Evolutionary conservation across 305 asterid species (phyloP), one percentile per base, ranked within the genome.

Genomic region (Caryopteris hybrid): DNA sequence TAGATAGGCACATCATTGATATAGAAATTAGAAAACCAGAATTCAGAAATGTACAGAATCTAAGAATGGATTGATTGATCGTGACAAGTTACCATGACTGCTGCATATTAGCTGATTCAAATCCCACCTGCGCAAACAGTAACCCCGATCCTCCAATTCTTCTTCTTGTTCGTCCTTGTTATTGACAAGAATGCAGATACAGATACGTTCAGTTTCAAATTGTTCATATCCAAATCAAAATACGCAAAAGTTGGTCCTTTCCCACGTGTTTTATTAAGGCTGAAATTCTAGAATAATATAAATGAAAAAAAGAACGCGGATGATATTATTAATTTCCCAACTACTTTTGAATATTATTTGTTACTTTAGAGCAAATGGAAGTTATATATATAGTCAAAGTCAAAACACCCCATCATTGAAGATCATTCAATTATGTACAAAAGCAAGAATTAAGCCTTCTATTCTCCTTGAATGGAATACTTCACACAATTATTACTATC

Each of bases 31-130:
- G n/a, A n/a, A n/a, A n/a, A n/a, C n/a, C n/a, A n/a, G n/a, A n/a
- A n/a, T n/a, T n/a, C n/a, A n/a, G n/a, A n/a, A n/a, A n/a, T n/a
- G n/a, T n/a, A n/a, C 20, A 58, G 36, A 51, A 51, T 17, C 12
- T 9, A 31, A 13, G 47, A 57, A 13, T 12, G 51, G 50, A 34
- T n/a, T 22, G 18, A 1, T 12, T 20, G n/a, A n/a, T n/a, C n/a
- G 41, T 2, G 38, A 22, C 34, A 45, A 22, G 29, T 62, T 63
- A 71, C 76, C 76, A 71, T 71, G 70, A 70, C 16, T 33, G 52
- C 23, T 11, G 42, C 53, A 1, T 53, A 53, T 59, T 68, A 22
- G 51, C 51, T 20, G 67, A 58, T 46, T 17, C 59, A 13, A 61
- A 18, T 34, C 50, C 48, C 27, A 5, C 20, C 18, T 59, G 14